Evolutionary conservation across 352 stramenopile species (phyloP).

Genomic region (Phytophthora crassamura): DNA sequence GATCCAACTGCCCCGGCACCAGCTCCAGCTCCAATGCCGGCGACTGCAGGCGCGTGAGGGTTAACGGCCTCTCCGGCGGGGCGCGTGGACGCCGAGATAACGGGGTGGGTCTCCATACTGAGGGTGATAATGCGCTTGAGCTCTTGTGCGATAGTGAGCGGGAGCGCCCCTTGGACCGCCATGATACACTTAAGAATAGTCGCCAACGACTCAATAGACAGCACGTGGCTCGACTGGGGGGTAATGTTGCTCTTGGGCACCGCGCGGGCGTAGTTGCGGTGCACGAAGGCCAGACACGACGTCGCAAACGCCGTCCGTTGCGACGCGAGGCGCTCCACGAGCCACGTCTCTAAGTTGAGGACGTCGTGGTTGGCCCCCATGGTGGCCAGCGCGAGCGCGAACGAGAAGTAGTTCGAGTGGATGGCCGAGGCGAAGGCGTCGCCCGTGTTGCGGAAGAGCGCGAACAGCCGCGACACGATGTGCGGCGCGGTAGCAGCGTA

Average conservation of each 20-base stretch:
- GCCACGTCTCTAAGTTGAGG: slow-evolving; percentile 83
- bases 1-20: slow-evolving; percentile 8
- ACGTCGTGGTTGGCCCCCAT: slow-evolving; percentile 90
- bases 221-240: slow-evolving; percentile 75
- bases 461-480: slow-evolving; percentile 85
- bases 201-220: slow-evolving; percentile 87
- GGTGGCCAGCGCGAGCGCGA: slow-evolving; percentile 79
- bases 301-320: slow-evolving; percentile 87
- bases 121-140: slow-evolving; percentile 85
- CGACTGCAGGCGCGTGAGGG: slow-evolving; percentile 16
- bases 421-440: slow-evolving; percentile 84
- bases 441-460: slow-evolving; percentile 85
- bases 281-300: slow-evolving; percentile 84
- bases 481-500: slow-evolving; percentile 80
- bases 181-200: slow-evolving; percentile 88
- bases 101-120: slow-evolving; percentile 82
- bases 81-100: slow-evolving; percentile 79
- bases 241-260: slow-evolving; percentile 87
- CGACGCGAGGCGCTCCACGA: slow-evolving; percentile 79
- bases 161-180: slow-evolving; percentile 71
- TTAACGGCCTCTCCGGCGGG: slow-evolving; percentile 43
- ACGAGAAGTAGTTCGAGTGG: slow-evolving; percentile 91
- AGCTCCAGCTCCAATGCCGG: slow-evolving; percentile 23
- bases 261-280: slow-evolving; percentile 84
- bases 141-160: slow-evolving; percentile 74